Base-by-base conservation (phyloP, 139 green algal species). In the Haematococcus lacustris region DNA sequence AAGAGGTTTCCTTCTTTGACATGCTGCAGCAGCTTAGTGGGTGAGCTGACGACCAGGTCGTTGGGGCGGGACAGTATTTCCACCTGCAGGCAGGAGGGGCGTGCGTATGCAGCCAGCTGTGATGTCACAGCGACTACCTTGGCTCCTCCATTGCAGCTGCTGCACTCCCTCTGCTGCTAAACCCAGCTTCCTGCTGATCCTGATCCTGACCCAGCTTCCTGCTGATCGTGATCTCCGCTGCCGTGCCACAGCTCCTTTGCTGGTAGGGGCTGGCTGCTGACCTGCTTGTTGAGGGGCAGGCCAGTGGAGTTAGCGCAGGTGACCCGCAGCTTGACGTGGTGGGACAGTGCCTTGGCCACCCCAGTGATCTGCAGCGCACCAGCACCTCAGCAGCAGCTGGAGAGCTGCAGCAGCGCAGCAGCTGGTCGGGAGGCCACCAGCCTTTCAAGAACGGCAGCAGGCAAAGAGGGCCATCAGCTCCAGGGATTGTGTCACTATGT, bases 11-110 rank as follows among this genome's bases (percentile, higher is more conserved):
- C 86, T 51, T 90, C 88, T 40, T 88, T 67, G 23, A 87, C 71
- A 70, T 96, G 90, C 80, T 96, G 87, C 77, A 94, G 74, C 60
- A 98, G 78, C 33, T 85, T 80, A 37, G 85, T 85, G 3, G 94
- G 94, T 2, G 94, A 98, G 51, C 81, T 89, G 50, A 98, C 85
- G 21, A 98, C 61, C 30, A 98, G 60, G 70, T 98, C 94, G 32
- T 96, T n/a, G 4, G 88, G 85, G 21, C 73, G 68, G 2, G 73
- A 53, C 51, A 98, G 85, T 38, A 51, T 68, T 26, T 71, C 63
- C 13, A 71, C 64, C 86, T 97, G 91, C 70, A 63, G n/a, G n/a
- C n/a, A n/a, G n/a, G n/a, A n/a, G n/a, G n/a, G n/a, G n/a, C n/a
- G n/a, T n/a, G n/a, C n/a, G n/a, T n/a, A n/a, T n/a, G n/a, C n/a